A percentile compares a stretch with the other conserved stretches of the same genome.
phyloP scores from a whole-genome alignment of 2,329 filamentous ascomycete genomes.

The Peltaster fructicola region DNA sequence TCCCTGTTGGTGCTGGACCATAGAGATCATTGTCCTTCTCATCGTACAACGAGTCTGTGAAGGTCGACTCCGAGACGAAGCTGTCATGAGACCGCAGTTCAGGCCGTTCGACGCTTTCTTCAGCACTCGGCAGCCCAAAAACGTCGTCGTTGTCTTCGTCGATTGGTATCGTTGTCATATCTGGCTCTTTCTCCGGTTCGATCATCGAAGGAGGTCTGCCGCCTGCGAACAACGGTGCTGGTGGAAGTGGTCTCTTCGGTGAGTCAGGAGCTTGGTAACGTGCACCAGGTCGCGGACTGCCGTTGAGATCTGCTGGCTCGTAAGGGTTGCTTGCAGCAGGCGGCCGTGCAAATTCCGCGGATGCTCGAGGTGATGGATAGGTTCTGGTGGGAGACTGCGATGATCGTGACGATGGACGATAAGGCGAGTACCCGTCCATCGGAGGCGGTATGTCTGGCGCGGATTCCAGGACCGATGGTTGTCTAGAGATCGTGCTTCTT shows the following conservation, averaged over 20 bases:
- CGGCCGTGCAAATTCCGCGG: constrained; percentile 50
- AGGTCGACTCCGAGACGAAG: constrained; percentile 43
- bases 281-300: constrained; percentile 75
- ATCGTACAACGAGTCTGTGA: constrained; percentile 41
- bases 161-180: constrained; percentile 56
- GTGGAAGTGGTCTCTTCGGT: constrained; percentile 70
- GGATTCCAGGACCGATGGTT: constrained; percentile 33
- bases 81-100: constrained; percentile 45
- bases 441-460: constrained; percentile 36
- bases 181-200: constrained; percentile 24
- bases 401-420: constrained; percentile 34
- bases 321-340: constrained; percentile 56
- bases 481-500: constrained; percentile 25
- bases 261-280: no score
- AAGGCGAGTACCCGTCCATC: constrained; percentile 45
- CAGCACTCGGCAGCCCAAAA: constrained; percentile 46
- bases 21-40: constrained; percentile 49
- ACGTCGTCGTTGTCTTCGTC: constrained; percentile 35
- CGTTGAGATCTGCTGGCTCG: constrained; percentile 77
- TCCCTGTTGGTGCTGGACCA: constrained; percentile 69
- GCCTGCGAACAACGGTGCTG: constrained; percentile 64
- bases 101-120: constrained; percentile 34
- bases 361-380: constrained; percentile 36
- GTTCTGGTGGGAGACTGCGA: constrained; percentile 34
- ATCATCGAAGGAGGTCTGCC: constrained; percentile 29